Conservation (phyloP, 73 alveolate genomes). For the Paraurostyla sp. region DNA sequence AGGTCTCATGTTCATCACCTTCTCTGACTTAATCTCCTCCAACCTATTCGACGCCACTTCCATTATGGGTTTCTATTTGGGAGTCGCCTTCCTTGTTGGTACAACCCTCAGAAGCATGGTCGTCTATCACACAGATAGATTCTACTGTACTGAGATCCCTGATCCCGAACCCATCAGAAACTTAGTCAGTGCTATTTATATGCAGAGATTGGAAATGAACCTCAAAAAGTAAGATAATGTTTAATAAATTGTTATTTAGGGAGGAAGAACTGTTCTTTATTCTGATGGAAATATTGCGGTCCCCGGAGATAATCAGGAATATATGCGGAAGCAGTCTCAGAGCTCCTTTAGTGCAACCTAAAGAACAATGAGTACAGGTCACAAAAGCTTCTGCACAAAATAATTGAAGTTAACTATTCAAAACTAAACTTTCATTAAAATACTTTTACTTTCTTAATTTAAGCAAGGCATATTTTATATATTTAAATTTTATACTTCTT, state of each 20-base stretch:
- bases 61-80: constrained; percentile 51
- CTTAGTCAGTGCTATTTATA: constrained; percentile 26
- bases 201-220: constrained; percentile 28
- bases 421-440: too few species aligned
- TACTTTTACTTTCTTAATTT: too few species aligned
- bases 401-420: too few species aligned
- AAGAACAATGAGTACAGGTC: too few species aligned
- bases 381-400: too few species aligned
- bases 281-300: constrained; percentile 94
- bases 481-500: too few species aligned
- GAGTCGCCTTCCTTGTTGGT: constrained; percentile 34
- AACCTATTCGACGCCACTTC: constrained; percentile 36
- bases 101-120: background rate
- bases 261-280: constrained; percentile 96
- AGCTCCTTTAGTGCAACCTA: background rate
- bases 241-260: constrained; percentile 26
- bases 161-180: constrained; percentile 45
- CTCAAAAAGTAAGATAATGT: background rate
- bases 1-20: constrained; percentile 4
- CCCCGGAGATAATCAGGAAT: constrained; percentile 95
- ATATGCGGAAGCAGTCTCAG: constrained; percentile 60
- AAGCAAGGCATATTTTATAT: too few species aligned
- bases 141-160: constrained; percentile 21
- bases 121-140: constrained; percentile 32
- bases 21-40: constrained; percentile 56